Conservation (phyloP, 2,329 filamentous ascomycete genomes). For the Stachybotrys chlorohalonatus region DNA sequence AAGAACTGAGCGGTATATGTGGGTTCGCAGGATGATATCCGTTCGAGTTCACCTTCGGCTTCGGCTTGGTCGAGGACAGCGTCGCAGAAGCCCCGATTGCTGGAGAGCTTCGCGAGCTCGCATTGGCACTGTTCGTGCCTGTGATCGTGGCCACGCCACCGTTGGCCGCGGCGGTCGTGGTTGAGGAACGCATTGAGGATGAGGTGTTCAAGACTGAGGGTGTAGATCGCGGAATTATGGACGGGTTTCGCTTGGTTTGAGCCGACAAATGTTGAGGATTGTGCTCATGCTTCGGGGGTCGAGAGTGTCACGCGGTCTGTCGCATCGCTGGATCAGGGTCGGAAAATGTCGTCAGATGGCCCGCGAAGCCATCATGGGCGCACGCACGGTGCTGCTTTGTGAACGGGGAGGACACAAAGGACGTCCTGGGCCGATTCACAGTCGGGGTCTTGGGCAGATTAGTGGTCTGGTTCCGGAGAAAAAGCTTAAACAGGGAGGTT, state of each 20-base stretch:
- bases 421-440: not conserved
- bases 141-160: conserved; percentile 24
- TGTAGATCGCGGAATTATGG: not conserved
- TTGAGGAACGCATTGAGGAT: conserved; percentile 4
- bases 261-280: not conserved
- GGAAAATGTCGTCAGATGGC: not conserved
- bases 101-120: conserved; percentile 44
- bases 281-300: not conserved
- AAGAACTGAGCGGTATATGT: conserved; percentile 43
- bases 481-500: not conserved
- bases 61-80: conserved; percentile 34
- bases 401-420: not conserved
- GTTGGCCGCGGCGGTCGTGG: conserved; percentile 31
- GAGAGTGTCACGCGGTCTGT: not conserved
- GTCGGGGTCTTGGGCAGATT: not conserved
- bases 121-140: conserved; percentile 33
- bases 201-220: not conserved
- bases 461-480: not conserved
- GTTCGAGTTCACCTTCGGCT: conserved; percentile 44
- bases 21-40: conserved; percentile 42
- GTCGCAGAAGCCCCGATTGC: conserved; percentile 26
- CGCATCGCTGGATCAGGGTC: not conserved
- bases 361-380: not conserved
- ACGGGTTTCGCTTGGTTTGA: not conserved
- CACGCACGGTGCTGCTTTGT: not conserved